A percentile compares a stretch with the other conserved stretches of the same genome.
phyloP scores from a whole-genome alignment of 2,329 filamentous ascomycete genomes.

The Sporothrix inflata region DNA sequence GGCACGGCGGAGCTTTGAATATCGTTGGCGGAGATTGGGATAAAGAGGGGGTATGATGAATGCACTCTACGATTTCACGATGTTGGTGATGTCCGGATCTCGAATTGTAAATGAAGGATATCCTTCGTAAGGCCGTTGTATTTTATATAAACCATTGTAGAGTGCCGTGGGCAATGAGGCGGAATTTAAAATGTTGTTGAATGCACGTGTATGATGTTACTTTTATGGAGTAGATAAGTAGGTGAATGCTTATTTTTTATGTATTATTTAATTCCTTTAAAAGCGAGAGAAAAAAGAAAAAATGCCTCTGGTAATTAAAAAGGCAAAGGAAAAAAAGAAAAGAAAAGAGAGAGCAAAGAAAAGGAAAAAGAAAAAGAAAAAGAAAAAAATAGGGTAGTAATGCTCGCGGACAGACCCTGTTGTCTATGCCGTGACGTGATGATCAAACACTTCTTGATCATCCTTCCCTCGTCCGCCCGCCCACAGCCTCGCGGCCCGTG shows the following conservation, averaged over 20 bases:
- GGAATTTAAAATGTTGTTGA: too few species aligned
- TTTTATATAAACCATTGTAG: background rate
- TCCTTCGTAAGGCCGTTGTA: background rate
- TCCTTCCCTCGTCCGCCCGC: conserved; percentile 1
- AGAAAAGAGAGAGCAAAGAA: background rate
- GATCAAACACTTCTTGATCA: conserved; percentile 16
- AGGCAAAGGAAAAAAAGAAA: background rate
- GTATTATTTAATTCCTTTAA: too few species aligned
- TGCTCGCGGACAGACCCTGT: background rate
- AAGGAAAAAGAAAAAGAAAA: background rate
- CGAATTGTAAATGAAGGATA: background rate
- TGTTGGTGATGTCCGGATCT: background rate
- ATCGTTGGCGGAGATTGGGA: background rate
- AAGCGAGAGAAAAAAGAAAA: too few species aligned
- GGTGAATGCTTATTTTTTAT: too few species aligned
- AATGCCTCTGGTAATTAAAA: too few species aligned
- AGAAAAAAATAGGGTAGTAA: background rate
- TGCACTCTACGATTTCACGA: background rate
- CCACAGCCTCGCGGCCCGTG: conserved; percentile 7
- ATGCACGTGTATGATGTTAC: too few species aligned
- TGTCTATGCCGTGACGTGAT: background rate
- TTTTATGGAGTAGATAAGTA: background rate
- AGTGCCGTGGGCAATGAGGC: too few species aligned
- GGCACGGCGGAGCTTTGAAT: background rate
- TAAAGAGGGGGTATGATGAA: background rate